phyloP scores from a whole-genome alignment of 2,329 filamentous ascomycete genomes.

The Fusarium miscanthi region DNA sequence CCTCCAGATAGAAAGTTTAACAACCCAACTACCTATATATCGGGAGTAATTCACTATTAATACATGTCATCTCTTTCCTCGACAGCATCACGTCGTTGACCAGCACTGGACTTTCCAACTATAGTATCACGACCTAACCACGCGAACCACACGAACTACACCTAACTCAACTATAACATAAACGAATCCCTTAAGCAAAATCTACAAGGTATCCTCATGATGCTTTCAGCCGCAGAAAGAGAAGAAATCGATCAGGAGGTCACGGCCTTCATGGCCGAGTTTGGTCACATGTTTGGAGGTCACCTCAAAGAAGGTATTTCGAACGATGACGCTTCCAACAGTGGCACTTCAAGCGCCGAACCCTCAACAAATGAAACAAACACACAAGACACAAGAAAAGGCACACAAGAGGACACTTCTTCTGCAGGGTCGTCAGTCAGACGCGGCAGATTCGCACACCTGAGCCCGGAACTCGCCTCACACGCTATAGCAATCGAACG shows the following conservation, averaged over 20 bases:
- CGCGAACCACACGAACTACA: not conserved
- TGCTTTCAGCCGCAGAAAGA: not conserved
- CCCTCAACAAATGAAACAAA: not conserved
- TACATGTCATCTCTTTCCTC: not conserved
- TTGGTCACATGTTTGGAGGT: not conserved
- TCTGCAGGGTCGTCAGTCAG: no score
- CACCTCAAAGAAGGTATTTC: not conserved
- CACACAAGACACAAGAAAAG: not conserved
- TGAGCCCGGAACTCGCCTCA: not conserved
- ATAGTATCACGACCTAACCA: not conserved
- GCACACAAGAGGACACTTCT: accelerated
- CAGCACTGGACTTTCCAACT: not conserved
- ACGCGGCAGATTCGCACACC: not conserved
- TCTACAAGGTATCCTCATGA: not conserved
- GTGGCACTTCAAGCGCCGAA: not conserved
- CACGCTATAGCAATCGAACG: not conserved
- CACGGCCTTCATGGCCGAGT: not conserved
- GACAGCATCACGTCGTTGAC: no score
- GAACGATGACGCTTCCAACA: not conserved
- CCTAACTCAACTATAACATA: no score
- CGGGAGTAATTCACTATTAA: no score
- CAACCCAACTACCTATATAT: not conserved
- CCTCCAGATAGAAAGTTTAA: not conserved
- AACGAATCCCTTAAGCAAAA: no score
- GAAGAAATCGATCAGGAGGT: not conserved